Evolutionary conservation across 2,329 filamentous ascomycete species (phyloP), one percentile per base, ranked within the genome.

Genomic region (Fonsecaea monophora): DNA sequence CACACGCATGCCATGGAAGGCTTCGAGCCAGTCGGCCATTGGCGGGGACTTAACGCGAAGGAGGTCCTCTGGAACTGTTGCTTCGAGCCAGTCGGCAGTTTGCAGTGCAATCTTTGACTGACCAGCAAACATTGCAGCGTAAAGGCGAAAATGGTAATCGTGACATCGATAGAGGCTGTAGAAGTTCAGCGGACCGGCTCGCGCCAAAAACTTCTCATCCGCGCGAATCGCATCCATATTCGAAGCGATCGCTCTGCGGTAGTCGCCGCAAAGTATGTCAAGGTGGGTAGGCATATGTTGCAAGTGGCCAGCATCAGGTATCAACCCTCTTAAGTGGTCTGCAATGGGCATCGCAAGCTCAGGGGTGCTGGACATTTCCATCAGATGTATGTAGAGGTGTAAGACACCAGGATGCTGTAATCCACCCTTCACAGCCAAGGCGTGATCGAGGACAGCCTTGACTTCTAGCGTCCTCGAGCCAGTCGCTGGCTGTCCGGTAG

Each of bases 11-110:
- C 85, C 84, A 3, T 90, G 77, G 70, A 92, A 92, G 1, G 85
- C 85, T 76, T 94, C 91, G 0, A 93, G 80, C 87, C 89, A 93
- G 76, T 93, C 90, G 0, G 90, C 90, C 90, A 94, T 92, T 0
- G 89, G 89, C 0, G 89, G 89, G 0, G 86, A 88, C 68, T 88
- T 74, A 3, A 91, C 81, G 0, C 86, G 84, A 0, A 94, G 80
- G 2, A 93, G 77, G 0, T 84, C 83, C 61, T 89, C 86, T 0
- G 90, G 85, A 3, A 93, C 78, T 0, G 86, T 86, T 0, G 77
- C 78, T 73, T 92, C 89, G 56, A 93, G 83, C 53, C 82, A 79
- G 0, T 74, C 71, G 0, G 86, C 85, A 0, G 89, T 88, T 0
- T 89, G 84, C 1, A 93, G 75, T 0, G 90, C 89, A 10, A 89